Evolutionary conservation across 371 early-diverging fungal genomes (phyloP).

Genomic region (Catenaria anguillulae): DNA sequence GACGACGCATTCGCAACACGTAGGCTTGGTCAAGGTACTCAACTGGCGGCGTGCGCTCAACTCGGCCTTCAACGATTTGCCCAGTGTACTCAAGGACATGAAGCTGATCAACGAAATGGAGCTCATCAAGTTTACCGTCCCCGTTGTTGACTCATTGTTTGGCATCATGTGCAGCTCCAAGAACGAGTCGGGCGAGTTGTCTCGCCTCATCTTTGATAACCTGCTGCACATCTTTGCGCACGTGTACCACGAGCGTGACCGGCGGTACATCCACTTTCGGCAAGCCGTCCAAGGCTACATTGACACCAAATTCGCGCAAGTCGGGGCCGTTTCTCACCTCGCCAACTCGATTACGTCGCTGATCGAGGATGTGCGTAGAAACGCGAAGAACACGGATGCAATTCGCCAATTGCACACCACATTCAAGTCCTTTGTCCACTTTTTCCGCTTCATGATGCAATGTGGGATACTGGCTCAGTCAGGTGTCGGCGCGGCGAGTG

Average conservation of each 20-base stretch:
- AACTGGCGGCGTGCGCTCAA: constrained; percentile 35
- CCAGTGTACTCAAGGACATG: constrained; percentile 39
- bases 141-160: constrained; percentile 47
- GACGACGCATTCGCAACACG: constrained; percentile 48
- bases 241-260: constrained; percentile 28
- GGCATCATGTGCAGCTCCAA: constrained; percentile 30
- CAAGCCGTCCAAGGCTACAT: constrained; percentile 46
- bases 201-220: constrained; percentile 33
- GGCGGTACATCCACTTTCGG: constrained; percentile 46
- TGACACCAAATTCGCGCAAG: constrained; percentile 29
- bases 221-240: constrained; percentile 42
- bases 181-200: constrained; percentile 19
- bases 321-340: constrained; percentile 23
- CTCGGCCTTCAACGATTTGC: constrained; percentile 20
- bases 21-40: constrained; percentile 41
- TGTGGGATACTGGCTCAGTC: neutral
- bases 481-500: neutral
- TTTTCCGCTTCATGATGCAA: constrained; percentile 33
- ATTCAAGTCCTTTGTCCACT: constrained; percentile 53
- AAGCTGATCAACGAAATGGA: constrained; percentile 50
- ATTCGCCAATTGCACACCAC: constrained; percentile 39
- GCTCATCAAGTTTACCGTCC: constrained; percentile 48
- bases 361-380: constrained; percentile 12
- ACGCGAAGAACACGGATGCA: constrained; percentile 26
- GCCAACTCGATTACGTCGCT: constrained; percentile 30